Evolutionary conservation across 176 grass and related monocot species (phyloP).

Genomic region (Oryza longistaminata): DNA sequence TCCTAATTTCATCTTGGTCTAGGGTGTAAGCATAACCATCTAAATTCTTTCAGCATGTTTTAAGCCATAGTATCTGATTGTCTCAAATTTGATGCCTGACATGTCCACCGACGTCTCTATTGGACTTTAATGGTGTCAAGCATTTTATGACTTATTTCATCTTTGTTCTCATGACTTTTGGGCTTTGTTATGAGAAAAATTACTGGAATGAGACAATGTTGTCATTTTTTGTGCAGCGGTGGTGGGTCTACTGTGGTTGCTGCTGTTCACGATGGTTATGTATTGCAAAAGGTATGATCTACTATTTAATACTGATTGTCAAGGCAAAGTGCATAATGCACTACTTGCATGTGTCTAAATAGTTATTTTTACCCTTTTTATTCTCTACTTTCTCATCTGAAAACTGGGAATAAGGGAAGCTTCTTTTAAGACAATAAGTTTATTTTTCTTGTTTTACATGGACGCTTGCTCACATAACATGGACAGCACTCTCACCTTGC

Average conservation of each 20-base stretch:
- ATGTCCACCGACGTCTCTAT: neutral
- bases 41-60: conserved; percentile 26
- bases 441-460: neutral
- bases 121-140: neutral
- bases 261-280: conserved; percentile 95
- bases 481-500: neutral
- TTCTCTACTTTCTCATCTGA: neutral
- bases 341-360: conserved; percentile 8
- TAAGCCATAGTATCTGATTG: neutral
- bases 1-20: neutral
- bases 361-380: conserved; percentile 1
- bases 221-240: conserved; percentile 69
- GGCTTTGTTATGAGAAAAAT: neutral
- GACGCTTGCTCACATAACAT: neutral
- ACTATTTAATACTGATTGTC: conserved; percentile 18
- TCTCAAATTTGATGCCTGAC: neutral
- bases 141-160: neutral
- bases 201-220: conserved; percentile 34
- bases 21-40: neutral
- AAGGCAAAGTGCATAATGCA: neutral
- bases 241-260: conserved; percentile 89
- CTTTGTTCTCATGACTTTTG: conserved; percentile 16
- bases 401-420: neutral
- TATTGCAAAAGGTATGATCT: conserved; percentile 84
- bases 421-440: conserved; percentile 17